Evolutionary conservation across 2,329 filamentous ascomycete species (phyloP).

Genomic region (Colletotrichum tofieldiae): DNA sequence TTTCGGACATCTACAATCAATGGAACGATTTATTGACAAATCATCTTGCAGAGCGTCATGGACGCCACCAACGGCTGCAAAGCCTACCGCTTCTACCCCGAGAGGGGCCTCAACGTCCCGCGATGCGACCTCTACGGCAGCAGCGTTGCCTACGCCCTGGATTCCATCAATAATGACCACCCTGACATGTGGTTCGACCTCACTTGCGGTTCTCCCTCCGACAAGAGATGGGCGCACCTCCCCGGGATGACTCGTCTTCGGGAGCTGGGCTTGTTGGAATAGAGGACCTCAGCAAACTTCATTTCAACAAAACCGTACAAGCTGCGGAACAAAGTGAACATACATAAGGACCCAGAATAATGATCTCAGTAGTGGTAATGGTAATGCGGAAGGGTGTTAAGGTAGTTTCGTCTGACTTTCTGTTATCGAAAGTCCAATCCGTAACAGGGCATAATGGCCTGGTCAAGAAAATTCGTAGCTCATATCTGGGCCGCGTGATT

Average conservation of each 20-base stretch:
- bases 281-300: not conserved
- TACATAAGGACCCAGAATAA: not conserved
- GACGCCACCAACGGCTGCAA: conserved; percentile 52
- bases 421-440: not conserved
- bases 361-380: not conserved
- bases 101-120: conserved; percentile 50
- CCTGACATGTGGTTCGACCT: conserved; percentile 55
- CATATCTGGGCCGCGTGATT: not conserved
- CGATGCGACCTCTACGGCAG: conserved; percentile 56
- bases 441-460: conserved; percentile 15
- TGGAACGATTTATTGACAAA: not conserved
- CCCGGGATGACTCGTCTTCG: conserved; percentile 35
- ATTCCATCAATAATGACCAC: conserved; percentile 49
- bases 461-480: not conserved
- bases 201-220: conserved; percentile 53
- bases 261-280: conserved; percentile 31
- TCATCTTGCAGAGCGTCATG: conserved; percentile 49
- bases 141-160: conserved; percentile 50
- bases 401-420: not conserved
- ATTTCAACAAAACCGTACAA: no score
- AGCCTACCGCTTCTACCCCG: conserved; percentile 55
- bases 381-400: not conserved
- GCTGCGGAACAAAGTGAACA: not conserved
- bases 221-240: conserved; percentile 45
- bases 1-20: not conserved